phyloP scores from a whole-genome alignment of 495 filamentous ascomycete genomes.

The Hypomontagnella submonticulosa region DNA sequence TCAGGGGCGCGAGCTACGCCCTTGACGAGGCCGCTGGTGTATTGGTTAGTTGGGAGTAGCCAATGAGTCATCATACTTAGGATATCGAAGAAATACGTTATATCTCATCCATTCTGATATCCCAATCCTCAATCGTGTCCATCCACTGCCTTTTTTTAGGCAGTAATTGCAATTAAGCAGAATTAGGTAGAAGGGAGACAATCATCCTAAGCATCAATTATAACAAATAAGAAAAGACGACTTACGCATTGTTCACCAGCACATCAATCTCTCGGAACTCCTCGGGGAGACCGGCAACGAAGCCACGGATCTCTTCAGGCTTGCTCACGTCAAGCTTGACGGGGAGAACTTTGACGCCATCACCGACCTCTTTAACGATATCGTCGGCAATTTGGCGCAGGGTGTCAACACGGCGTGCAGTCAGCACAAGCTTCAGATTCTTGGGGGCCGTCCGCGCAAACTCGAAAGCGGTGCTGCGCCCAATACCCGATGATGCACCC shows the following conservation, averaged over 20 bases:
- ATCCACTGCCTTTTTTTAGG: too few species aligned
- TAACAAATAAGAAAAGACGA: constrained; percentile 32
- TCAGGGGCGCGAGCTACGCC: constrained; percentile 87
- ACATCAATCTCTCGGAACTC: constrained; percentile 91
- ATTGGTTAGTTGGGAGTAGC: constrained; percentile 14
- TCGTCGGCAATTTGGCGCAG: constrained; percentile 79
- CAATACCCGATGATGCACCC: constrained; percentile 94
- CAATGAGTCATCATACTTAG: too few species aligned
- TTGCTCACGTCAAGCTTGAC: constrained; percentile 90
- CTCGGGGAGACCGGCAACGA: constrained; percentile 77
- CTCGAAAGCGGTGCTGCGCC: constrained; percentile 84
- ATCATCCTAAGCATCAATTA: not conserved
- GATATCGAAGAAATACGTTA: too few species aligned
- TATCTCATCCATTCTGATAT: too few species aligned
- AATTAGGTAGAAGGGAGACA: not conserved
- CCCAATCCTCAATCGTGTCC: too few species aligned
- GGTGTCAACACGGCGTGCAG: constrained; percentile 82
- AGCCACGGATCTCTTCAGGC: constrained; percentile 76
- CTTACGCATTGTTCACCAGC: constrained; percentile 96
- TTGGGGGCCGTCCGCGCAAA: constrained; percentile 88
- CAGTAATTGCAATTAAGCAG: too few species aligned
- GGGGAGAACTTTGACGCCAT: constrained; percentile 82
- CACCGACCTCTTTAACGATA: constrained; percentile 81
- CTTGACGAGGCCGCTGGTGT: constrained; percentile 79
- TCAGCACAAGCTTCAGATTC: constrained; percentile 82